Evolutionary conservation across 176 grass and related monocot species (phyloP), one percentile per base, ranked within the genome.

Genomic region (Juncus inflexus): DNA sequence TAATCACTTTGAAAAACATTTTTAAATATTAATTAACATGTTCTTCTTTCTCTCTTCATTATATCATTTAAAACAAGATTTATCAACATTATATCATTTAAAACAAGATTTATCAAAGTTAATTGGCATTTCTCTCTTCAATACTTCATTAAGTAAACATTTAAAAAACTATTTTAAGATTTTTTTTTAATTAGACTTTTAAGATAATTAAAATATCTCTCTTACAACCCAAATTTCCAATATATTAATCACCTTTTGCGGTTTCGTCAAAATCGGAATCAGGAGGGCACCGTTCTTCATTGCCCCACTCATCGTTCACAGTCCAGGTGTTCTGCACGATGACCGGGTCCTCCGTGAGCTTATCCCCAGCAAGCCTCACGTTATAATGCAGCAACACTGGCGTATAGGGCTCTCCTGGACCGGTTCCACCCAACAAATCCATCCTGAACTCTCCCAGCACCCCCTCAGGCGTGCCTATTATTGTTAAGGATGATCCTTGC

Each of bases 271-370:
- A 62, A 61, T 84, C 65, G 0, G 82, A 63, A 80, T 74, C 80
- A 81, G 74, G 74, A 40, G 89, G 95, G 49, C 95, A 99, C 61
- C 95, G 95, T 38, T 87, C 73, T 85, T 99, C 95, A 72, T 77
- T 74, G 72, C 83, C 89, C 95, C 95, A 99, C 65, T 99, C 95
- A 75, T 81, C 54, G 62, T 80, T 69, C 81, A 70, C 57, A 39
- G 86, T 90, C 95, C 95, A 99, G 9, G 95, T 86, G 74, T 99
- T 99, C 79, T 99, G 95, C 39, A 99, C 95, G 69, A 99, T 90
- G 4, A 99, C 89, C 74, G 95, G 86, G 86, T 99, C 89, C 67
- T 94, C 95, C 59, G 95, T 92, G 77, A 90, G 83, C 83, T 94
- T 99, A 87, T 99, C 95, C 63, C 95, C 95, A 84, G 80, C 75